Evolutionary conservation across 495 filamentous ascomycete species (phyloP).

Genomic region (Immersiella caudata): DNA sequence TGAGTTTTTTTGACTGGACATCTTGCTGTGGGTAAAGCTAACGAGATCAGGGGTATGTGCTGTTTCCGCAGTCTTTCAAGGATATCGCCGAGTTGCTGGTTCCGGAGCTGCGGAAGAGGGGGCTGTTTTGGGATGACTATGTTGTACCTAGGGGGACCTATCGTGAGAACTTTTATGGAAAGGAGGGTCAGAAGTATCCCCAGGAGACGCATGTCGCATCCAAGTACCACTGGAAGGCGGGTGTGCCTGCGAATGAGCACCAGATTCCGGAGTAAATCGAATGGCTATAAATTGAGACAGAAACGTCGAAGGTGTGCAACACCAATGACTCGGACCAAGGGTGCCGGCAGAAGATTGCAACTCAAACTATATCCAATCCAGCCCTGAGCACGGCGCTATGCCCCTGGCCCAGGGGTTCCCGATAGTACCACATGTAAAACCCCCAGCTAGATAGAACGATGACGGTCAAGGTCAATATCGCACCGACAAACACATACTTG

Average conservation of each 20-base stretch:
- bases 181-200: constrained; percentile 35
- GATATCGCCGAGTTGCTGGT: constrained; percentile 64
- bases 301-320: neutral
- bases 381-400: neutral
- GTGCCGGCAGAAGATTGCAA: neutral
- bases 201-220: constrained; percentile 39
- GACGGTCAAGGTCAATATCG: neutral
- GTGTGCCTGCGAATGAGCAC: constrained; percentile 36
- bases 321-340: neutral
- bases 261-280: constrained; percentile 36
- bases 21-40: constrained; percentile 5
- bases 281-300: no score
- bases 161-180: constrained; percentile 53
- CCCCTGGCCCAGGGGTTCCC: neutral
- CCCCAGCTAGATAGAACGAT: neutral
- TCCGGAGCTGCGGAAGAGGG: constrained; percentile 59
- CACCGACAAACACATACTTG: neutral
- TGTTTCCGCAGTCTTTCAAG: constrained; percentile 63
- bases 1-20: constrained; percentile 23
- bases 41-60: constrained; percentile 54
- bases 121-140: constrained; percentile 57
- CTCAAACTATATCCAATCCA: neutral
- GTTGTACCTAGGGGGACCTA: constrained; percentile 53
- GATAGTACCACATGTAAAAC: neutral
- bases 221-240: constrained; percentile 41